Base-by-base conservation (phyloP, 371 early-diverging fungal species). In the Umbelopsis sp. region DNA sequence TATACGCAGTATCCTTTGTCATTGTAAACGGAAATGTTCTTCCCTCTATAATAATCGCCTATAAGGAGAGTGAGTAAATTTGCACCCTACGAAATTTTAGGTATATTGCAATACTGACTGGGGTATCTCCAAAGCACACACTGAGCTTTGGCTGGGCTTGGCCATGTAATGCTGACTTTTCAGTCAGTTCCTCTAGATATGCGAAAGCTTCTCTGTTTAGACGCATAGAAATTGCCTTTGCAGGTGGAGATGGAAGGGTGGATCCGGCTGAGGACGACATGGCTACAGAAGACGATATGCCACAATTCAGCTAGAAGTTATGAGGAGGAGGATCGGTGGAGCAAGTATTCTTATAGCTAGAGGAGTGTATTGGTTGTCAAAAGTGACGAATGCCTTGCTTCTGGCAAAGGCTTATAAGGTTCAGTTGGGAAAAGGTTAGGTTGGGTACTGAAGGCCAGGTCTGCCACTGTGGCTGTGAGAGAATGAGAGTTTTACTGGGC, bases 201-300 rank as follows among this genome's bases (percentile, higher is more conserved):
- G 68, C 68, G 37, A 69, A 65, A 20, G 74, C 74, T 37, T 74
- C 74, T 45, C 74, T 65, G 63, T 74, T 74, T 2, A 74, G 68
- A 16, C 74, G 74, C 50, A 74, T 48, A n/a, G 71, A 45, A 62
- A 74, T 69, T 50, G 71, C 71, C 44, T 70, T 63, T 35, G 57
- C 57, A 57, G 57, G 57, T 35, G 57, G 57, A 29, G 35, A 57
- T 57, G 57, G 57, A 5, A 12, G 5, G 18, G 22, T 29, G 37
- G 57, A 57, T 35, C 35, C 57, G 29, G 29, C 57, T 35, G n/a
- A 4, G 16, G 57, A 10, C 10, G 57, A 57, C 57, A 57, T 57
- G 29, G 29, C 29, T 29, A 29, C 29, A 29, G 29, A 29, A 29
- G 29, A 29, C 29, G 29, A 29, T 4, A 29, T 12, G 52, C 14